Evolutionary conservation across 2,329 filamentous ascomycete species (phyloP).

Genomic region (Fusarium tricinctum): DNA sequence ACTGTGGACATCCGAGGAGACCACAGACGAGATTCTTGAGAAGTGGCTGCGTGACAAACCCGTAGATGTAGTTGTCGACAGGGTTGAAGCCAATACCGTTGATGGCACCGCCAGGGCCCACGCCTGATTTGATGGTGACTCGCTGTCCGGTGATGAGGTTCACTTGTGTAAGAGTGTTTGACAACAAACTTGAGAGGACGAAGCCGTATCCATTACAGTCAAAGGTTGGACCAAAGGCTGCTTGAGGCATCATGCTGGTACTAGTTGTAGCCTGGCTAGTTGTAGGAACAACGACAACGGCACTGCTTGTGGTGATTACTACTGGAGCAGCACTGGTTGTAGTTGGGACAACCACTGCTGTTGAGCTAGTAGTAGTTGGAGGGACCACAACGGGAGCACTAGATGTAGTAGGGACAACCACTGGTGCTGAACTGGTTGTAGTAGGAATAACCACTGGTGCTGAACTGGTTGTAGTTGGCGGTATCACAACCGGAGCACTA

Average conservation of each 20-base stretch:
- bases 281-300: not conserved
- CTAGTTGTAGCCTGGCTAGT: conserved; percentile 8
- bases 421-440: too few relatives aligned
- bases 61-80: conserved; percentile 45
- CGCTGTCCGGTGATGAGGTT: conserved; percentile 18
- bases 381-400: too few relatives aligned
- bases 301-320: not conserved
- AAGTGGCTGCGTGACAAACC: not conserved
- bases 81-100: conserved; percentile 44
- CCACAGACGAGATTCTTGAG: not conserved
- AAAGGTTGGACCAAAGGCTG: conserved; percentile 29
- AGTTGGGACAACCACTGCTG: not conserved
- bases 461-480: too few relatives aligned
- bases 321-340: not conserved
- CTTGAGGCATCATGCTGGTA: conserved; percentile 2
- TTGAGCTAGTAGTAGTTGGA: too few relatives aligned
- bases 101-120: conserved; percentile 22
- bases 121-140: not conserved
- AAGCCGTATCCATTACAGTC: conserved; percentile 34
- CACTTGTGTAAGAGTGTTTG: conserved; percentile 18
- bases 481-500: too few relatives aligned
- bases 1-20: not conserved
- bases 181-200: not conserved
- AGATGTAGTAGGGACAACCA: too few relatives aligned
- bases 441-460: not conserved